These are phyloP conservation scores for Hansfordia pulvinata DNA, from an alignment of 2,329 filamentous ascomycete species.

Conservation along the genomic window DNA sequence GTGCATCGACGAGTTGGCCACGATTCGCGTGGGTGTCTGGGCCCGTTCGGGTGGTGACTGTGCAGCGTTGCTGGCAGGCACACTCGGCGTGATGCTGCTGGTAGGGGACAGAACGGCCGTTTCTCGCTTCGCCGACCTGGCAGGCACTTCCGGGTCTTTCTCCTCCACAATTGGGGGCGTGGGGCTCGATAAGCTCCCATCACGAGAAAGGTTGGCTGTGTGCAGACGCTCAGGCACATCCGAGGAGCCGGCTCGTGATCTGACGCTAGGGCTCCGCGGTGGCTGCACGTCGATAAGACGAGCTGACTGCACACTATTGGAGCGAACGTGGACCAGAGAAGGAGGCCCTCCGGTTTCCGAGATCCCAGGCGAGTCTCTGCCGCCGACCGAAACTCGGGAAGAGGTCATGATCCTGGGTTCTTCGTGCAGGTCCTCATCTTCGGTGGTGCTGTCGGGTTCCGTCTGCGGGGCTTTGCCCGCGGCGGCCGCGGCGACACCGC, in stretches of 20 bases:
- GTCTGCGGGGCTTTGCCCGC: not conserved
- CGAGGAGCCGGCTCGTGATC: slow-evolving; percentile 8
- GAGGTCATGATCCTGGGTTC: slow-evolving; percentile 19
- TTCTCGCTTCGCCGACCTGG: too few species aligned
- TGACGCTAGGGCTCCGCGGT: slow-evolving; percentile 9
- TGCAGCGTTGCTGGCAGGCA: too few species aligned
- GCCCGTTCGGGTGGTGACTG: too few species aligned
- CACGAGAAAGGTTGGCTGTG: too few species aligned
- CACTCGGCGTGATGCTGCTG: too few species aligned
- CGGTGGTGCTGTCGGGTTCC: slow-evolving; percentile 3
- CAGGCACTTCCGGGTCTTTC: too few species aligned
- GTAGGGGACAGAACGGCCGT: too few species aligned
- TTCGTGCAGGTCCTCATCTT: slow-evolving; percentile 13
- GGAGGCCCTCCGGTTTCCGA: slow-evolving; percentile 10
- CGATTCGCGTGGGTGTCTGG: too few species aligned
- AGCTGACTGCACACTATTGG: slow-evolving; percentile 15
- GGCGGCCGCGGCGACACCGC: not conserved
- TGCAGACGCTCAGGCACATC: slow-evolving; percentile 8
- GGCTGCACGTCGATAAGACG: slow-evolving; percentile 17
- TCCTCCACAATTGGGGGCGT: slow-evolving; percentile 1
- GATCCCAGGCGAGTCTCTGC: too few species aligned
- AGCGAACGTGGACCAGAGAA: slow-evolving; percentile 2
- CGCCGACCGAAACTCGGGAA: slow-evolving; percentile 16
- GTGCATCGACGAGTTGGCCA: too few species aligned
- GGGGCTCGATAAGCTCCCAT: not conserved